These are phyloP conservation scores for Aspergillus hiratsukae DNA, from an alignment of 2,329 filamentous ascomycete genomes.

Conservation along the genomic window DNA sequence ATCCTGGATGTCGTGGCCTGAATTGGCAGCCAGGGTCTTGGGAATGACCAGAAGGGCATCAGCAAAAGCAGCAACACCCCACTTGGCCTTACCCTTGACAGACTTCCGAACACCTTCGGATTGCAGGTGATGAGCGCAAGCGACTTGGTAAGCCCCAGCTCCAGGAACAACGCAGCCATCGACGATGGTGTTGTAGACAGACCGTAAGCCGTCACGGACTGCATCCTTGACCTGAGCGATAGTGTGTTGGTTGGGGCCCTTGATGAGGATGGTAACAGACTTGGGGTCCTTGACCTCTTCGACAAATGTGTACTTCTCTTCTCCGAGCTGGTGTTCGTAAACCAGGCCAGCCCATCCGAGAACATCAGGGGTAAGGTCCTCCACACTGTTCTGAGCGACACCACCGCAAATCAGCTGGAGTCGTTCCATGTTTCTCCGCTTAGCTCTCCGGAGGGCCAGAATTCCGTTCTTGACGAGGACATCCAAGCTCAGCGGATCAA, in stretches of 20 bases:
- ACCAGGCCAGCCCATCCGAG: slow-evolving; percentile 95
- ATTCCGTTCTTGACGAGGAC: slow-evolving; percentile 98
- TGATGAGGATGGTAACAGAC: slow-evolving; percentile 95
- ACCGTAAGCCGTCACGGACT: slow-evolving; percentile 87
- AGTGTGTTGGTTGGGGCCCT: slow-evolving; percentile 94
- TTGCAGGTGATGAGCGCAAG: slow-evolving; percentile 80
- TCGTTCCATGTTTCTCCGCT: slow-evolving; percentile 98
- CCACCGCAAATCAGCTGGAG: slow-evolving; percentile 93
- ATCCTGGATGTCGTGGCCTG: slow-evolving; percentile 95
- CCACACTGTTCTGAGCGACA: slow-evolving; percentile 88
- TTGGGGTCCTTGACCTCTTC: slow-evolving; percentile 99
- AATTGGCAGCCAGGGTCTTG: slow-evolving; percentile 94
- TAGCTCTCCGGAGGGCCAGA: slow-evolving; percentile 85
- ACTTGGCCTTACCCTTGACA: slow-evolving; percentile 97
- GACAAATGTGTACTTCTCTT: slow-evolving; percentile 98
- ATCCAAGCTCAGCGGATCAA: slow-evolving; percentile 91
- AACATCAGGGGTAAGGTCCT: slow-evolving; percentile 80
- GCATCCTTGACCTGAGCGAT: slow-evolving; percentile 96
- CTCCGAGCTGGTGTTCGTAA: slow-evolving; percentile 94
- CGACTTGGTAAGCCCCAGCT: slow-evolving; percentile 92
- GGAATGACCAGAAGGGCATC: slow-evolving; percentile 93
- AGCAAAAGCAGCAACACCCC: slow-evolving; percentile 89
- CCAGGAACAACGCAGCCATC: slow-evolving; percentile 93
- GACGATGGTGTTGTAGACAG: slow-evolving; percentile 99
- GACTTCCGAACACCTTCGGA: slow-evolving; percentile 82